Percentiles rank a stretch among this genome's conserved stretches.
Conservation (phyloP, 2,329 filamentous ascomycete genomes). For the Aspergillus carbonarius region DNA sequence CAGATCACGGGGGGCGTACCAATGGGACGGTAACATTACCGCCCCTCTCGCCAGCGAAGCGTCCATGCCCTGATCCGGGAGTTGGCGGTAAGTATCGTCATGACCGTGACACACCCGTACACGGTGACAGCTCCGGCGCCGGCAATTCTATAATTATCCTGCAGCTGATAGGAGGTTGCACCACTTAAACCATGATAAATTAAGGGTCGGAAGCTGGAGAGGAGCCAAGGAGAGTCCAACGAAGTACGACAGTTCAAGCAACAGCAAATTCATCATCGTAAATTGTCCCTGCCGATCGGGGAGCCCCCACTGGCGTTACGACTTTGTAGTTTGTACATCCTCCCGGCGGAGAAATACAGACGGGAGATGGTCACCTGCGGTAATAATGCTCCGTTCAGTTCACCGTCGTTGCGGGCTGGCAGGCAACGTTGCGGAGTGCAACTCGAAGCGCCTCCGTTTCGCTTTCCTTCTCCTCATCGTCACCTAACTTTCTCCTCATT, state of each 20-base stretch:
- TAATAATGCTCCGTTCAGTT: constrained; percentile 3
- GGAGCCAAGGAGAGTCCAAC: not conserved
- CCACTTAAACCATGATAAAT: not conserved
- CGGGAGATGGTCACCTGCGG: not conserved
- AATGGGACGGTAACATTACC: constrained; percentile 18
- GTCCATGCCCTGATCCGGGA: constrained; percentile 1
- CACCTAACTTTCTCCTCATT: constrained; percentile 1
- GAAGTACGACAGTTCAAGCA: not conserved
- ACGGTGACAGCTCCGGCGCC: not conserved
- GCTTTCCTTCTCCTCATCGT: constrained; percentile 4
- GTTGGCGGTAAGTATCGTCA: not conserved
- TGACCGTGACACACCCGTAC: not conserved
- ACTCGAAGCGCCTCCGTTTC: not conserved
- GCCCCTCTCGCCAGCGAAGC: too few species aligned
- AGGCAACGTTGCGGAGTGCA: constrained; percentile 1
- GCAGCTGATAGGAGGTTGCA: not conserved
- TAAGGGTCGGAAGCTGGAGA: not conserved
- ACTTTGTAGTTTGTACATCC: not conserved
- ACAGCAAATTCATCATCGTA: not conserved
- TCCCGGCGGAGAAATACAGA: not conserved
- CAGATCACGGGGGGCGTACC: not conserved
- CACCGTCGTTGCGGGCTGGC: not conserved
- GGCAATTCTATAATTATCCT: not conserved
- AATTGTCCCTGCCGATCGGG: not conserved
- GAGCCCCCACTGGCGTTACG: not conserved